A percentile compares a stretch with the other conserved stretches of the same genome.
phyloP scores from a whole-genome alignment of 1,284 basidiomycete genomes.

The Rhizoctonia solani region DNA sequence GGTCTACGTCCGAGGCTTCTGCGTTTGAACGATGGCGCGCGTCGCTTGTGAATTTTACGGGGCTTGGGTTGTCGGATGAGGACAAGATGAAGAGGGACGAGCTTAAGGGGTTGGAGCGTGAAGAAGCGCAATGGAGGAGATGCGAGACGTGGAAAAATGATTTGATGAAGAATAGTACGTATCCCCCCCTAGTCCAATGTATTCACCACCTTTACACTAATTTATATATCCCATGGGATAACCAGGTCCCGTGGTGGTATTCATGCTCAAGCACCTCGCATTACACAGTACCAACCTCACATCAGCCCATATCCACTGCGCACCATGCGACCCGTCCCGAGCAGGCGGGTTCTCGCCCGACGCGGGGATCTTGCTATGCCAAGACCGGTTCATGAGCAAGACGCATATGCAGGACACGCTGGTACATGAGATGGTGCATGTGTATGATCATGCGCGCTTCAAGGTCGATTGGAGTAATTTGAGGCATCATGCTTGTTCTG shows the following conservation, averaged over 20 bases:
- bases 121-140: slow-evolving; percentile 49
- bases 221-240: too few species aligned
- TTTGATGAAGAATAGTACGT: slow-evolving; percentile 50
- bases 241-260: slow-evolving; percentile 79
- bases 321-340: slow-evolving; percentile 72
- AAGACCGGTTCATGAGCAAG: slow-evolving; percentile 79
- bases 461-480: slow-evolving; percentile 90
- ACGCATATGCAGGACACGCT: slow-evolving; percentile 92
- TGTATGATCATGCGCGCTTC: slow-evolving; percentile 94
- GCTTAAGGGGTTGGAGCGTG: slow-evolving; percentile 40
- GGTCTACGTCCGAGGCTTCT: slow-evolving; percentile 23
- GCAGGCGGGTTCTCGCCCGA: slow-evolving; percentile 85
- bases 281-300: slow-evolving; percentile 69
- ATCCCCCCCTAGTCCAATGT: too few species aligned
- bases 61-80: slow-evolving; percentile 46
- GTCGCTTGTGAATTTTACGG: slow-evolving; percentile 47
- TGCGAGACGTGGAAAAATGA: slow-evolving; percentile 53
- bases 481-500: slow-evolving; percentile 92
- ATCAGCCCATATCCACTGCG: slow-evolving; percentile 74
- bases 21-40: slow-evolving; percentile 49
- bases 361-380: slow-evolving; percentile 79
- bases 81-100: slow-evolving; percentile 42
- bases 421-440: slow-evolving; percentile 93
- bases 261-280: slow-evolving; percentile 84
- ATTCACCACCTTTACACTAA: too few species aligned